Percentiles rank a stretch among this genome's conserved stretches.
These are phyloP conservation scores for Lasiodiplodia citricola DNA, from an alignment of 2,329 filamentous ascomycete species.

Conservation along the genomic window DNA sequence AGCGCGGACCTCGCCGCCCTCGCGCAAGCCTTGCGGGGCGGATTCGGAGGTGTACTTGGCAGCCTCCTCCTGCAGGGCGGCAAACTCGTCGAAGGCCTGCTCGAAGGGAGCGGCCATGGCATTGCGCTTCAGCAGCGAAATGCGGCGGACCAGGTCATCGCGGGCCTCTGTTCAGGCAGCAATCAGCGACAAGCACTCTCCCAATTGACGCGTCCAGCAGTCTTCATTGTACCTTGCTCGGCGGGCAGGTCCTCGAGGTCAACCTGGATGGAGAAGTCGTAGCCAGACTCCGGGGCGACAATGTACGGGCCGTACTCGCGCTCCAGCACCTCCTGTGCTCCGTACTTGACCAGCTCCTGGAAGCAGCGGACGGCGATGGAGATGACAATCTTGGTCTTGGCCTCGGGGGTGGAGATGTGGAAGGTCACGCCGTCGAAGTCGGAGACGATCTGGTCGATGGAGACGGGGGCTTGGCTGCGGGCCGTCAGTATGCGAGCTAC, in stretches of 20 bases:
- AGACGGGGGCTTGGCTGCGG: conserved; percentile 77
- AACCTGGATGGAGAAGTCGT: conserved; percentile 92
- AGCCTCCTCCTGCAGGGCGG: conserved; percentile 82
- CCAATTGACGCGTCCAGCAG: not conserved
- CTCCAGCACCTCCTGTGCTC: conserved; percentile 87
- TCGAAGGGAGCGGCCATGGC: conserved; percentile 99
- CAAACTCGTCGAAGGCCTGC: conserved; percentile 92
- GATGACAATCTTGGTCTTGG: conserved; percentile 91
- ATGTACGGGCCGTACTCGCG: conserved; percentile 95
- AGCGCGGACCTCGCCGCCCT: conserved; percentile 91
- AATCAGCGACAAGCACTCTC: conserved; percentile 37
- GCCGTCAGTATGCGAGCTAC: conserved; percentile 41
- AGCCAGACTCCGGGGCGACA: conserved; percentile 83
- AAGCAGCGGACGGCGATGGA: conserved; percentile 96
- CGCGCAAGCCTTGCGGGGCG: conserved; percentile 85
- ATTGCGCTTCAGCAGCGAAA: conserved; percentile 94
- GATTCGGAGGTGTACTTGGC: conserved; percentile 92
- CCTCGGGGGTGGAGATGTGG: conserved; percentile 94
- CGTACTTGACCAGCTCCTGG: conserved; percentile 88
- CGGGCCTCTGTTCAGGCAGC: conserved; percentile 67
- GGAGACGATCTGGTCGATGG: conserved; percentile 97
- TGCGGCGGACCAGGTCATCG: conserved; percentile 83
- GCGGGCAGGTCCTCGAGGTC: conserved; percentile 87
- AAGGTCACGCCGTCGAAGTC: conserved; percentile 99
- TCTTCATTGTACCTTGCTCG: conserved; percentile 66